These are phyloP conservation scores for Sarocladium brachiariae DNA, from an alignment of 2,329 filamentous ascomycete species.

Conservation along the genomic window DNA sequence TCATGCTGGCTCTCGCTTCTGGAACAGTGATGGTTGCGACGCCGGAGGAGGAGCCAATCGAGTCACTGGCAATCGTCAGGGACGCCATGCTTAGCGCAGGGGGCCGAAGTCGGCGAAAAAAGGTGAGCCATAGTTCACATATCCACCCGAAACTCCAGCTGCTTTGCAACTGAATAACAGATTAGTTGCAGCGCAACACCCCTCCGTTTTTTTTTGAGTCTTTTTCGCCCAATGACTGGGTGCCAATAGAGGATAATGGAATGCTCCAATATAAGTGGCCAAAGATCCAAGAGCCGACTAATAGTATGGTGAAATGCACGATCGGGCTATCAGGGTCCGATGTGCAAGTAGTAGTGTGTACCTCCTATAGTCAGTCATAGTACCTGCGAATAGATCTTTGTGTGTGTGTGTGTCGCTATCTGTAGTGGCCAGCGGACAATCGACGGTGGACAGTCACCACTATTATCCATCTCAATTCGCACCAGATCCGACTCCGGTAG, in stretches of 20 bases:
- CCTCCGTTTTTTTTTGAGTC: conserved; percentile 7
- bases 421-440: no score
- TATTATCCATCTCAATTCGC: no score
- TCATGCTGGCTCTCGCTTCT: no score
- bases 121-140: not conserved
- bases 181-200: no score
- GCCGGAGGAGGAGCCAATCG: conserved; percentile 4
- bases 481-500: no score
- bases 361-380: not conserved
- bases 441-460: no score
- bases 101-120: conserved; percentile 4
- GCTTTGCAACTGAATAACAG: no score
- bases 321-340: conserved; percentile 7
- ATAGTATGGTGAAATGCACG: not conserved
- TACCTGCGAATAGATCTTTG: no score
- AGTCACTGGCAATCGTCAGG: conserved; percentile 6
- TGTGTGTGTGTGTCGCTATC: no score
- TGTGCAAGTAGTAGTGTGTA: not conserved
- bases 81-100: not conserved
- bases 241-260: not conserved
- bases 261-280: conserved; percentile 3
- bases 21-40: not conserved
- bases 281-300: not conserved
- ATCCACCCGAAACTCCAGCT: not conserved
- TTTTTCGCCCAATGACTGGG: not conserved